Evolutionary conservation across 2,329 filamentous ascomycete species (phyloP).

Genomic region (Diaporthe sp.): DNA sequence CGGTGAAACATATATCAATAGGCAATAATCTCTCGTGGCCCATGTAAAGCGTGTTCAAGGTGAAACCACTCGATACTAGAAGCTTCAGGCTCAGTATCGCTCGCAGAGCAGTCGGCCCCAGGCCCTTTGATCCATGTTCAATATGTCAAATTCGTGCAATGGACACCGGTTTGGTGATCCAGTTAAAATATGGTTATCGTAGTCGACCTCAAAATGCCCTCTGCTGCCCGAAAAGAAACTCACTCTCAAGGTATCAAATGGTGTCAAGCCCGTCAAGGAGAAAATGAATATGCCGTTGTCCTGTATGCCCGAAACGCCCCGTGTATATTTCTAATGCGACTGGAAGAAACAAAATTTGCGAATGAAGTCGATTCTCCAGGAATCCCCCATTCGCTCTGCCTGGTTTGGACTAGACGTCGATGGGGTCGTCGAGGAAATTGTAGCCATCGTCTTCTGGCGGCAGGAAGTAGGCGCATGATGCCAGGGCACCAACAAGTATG

Average conservation of each 20-base stretch:
- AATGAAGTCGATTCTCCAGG: conserved; percentile 10
- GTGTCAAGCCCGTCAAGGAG: conserved; percentile 1
- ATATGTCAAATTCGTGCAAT: conserved; percentile 18
- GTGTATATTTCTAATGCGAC: conserved; percentile 36
- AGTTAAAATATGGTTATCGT: background rate
- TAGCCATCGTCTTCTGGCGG: conserved; percentile 85
- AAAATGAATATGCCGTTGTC: conserved; percentile 37
- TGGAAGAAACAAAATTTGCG: background rate
- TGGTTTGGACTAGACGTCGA: conserved; percentile 56
- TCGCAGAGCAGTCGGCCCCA: background rate
- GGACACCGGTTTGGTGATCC: background rate
- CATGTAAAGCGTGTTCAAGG: background rate
- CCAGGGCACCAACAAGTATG: conserved; percentile 70
- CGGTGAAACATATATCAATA: background rate
- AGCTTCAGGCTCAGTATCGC: background rate
- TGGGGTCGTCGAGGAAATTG: conserved; percentile 72
- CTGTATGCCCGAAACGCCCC: conserved; percentile 41
- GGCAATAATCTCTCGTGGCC: background rate
- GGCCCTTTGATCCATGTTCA: background rate
- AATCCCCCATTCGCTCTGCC: background rate
- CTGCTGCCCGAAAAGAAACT: conserved; percentile 15
- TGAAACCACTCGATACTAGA: background rate
- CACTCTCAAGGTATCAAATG: conserved; percentile 40
- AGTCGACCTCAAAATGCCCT: conserved; percentile 1
- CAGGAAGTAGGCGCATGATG: conserved; percentile 77